These are phyloP conservation scores for Lodderomyces jiufengensis DNA, from an alignment of 1,139 yeast species.

Conservation along the genomic window DNA sequence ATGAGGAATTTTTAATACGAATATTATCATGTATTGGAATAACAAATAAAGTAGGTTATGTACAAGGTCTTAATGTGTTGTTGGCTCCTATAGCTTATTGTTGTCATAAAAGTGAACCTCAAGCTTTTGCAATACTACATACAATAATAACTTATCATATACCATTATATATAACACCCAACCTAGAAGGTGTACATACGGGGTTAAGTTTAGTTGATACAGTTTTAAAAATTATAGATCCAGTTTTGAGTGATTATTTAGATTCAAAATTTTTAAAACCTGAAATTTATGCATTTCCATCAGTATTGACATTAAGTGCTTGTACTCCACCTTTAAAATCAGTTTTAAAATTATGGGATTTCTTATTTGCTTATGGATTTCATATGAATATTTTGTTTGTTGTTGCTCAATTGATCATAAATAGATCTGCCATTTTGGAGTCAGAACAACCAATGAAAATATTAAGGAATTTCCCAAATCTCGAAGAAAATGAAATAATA, in stretches of 20 bases:
- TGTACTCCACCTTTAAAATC: constrained; percentile 84
- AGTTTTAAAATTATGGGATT: constrained; percentile 83
- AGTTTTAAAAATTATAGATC: constrained; percentile 70
- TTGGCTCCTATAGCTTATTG: constrained; percentile 82
- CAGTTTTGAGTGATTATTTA: constrained; percentile 58
- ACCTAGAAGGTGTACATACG: constrained; percentile 78
- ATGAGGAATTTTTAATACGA: constrained; percentile 66
- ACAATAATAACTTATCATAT: constrained; percentile 57
- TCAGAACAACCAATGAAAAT: constrained; percentile 71
- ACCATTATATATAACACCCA: constrained; percentile 77
- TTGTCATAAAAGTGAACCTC: constrained; percentile 73
- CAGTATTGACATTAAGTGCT: constrained; percentile 81
- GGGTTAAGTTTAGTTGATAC: constrained; percentile 69
- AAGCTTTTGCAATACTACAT: constrained; percentile 73
- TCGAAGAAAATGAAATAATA: constrained; percentile 73
- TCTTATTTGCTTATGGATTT: constrained; percentile 84
- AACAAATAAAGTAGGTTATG: constrained; percentile 53
- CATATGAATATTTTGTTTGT: constrained; percentile 83
- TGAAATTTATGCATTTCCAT: constrained; percentile 85
- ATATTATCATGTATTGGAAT: constrained; percentile 74
- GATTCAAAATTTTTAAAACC: constrained; percentile 69
- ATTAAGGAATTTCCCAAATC: constrained; percentile 66
- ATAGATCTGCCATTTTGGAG: constrained; percentile 56
- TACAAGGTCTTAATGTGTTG: constrained; percentile 88
- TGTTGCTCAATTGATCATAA: constrained; percentile 76